Conservation (phyloP, 352 stramenopile species). For the Globisporangium middletonii region DNA sequence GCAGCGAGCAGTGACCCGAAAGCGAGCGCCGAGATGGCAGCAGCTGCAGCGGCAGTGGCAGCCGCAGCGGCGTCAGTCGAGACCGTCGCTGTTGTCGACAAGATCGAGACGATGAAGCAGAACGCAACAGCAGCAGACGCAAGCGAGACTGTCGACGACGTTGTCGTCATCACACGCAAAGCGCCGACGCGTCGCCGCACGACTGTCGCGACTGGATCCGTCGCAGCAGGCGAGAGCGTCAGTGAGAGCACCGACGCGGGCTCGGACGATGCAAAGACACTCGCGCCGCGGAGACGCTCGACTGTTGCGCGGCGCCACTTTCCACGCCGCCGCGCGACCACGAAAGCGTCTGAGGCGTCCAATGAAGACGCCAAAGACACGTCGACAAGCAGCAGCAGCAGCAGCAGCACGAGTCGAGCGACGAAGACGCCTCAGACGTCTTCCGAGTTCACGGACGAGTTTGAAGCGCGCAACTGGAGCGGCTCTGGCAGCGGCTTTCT, state of each 20-base stretch:
- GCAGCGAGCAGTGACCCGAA: neutral
- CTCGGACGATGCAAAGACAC: neutral
- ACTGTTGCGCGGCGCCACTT: conserved; percentile 4
- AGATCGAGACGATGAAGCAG: neutral
- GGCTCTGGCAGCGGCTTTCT: conserved; percentile 36
- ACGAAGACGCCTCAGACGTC: neutral
- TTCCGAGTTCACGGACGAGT: conserved; percentile 24
- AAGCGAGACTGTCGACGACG: conserved; percentile 3
- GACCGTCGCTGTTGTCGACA: conserved; percentile 25
- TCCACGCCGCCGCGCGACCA: conserved; percentile 2
- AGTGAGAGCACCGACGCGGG: neutral
- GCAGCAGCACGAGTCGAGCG: neutral
- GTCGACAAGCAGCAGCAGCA: no score
- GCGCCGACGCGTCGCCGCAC: neutral
- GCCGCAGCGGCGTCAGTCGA: conserved; percentile 6
- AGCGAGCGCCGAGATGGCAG: conserved; percentile 20
- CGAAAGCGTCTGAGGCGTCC: no score
- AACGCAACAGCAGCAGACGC: neutral
- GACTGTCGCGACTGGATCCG: neutral
- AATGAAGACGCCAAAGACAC: no score
- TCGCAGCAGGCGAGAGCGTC: no score
- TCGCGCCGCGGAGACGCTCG: neutral
- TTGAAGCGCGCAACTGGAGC: conserved; percentile 36
- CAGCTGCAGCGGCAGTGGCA: conserved; percentile 1
- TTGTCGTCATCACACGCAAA: conserved; percentile 6